Conservation (phyloP, 768 basidiomycete species). For the Suillus subalutaceus region DNA sequence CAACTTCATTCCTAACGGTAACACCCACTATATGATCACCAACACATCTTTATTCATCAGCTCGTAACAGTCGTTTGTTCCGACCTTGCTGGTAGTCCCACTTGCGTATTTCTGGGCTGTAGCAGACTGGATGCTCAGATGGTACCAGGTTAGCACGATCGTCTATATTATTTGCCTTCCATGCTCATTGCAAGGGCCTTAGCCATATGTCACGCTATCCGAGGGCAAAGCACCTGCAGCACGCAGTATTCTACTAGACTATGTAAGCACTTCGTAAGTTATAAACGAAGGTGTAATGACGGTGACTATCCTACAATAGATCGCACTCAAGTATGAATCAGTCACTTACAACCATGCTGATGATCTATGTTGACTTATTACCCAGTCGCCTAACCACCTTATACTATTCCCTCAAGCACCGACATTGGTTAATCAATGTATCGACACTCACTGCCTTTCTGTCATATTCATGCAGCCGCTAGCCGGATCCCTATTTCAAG, state of each 20-base stretch:
- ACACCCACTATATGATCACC: constrained; percentile 11
- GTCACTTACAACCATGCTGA: neutral
- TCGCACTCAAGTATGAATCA: constrained; percentile 43
- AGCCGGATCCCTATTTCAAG: constrained; percentile 42
- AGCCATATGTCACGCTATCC: constrained; percentile 67
- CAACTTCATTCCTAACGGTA: constrained; percentile 47
- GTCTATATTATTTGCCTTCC: neutral
- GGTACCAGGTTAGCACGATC: constrained; percentile 53
- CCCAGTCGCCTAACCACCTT: constrained; percentile 46
- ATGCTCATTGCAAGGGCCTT: neutral
- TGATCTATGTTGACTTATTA: constrained; percentile 12
- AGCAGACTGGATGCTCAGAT: constrained; percentile 56
- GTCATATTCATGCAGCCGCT: constrained; percentile 60
- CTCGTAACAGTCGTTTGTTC: constrained; percentile 55
- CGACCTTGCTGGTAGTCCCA: constrained; percentile 54
- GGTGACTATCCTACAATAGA: constrained; percentile 28
- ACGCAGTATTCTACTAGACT: constrained; percentile 66
- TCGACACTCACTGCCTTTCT: constrained; percentile 50
- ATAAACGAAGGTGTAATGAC: neutral
- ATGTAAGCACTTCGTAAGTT: constrained; percentile 44
- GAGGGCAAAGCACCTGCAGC: constrained; percentile 55
- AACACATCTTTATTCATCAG: constrained; percentile 6
- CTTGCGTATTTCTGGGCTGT: constrained; percentile 51
- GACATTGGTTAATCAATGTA: constrained; percentile 55
- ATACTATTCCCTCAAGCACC: constrained; percentile 50